These are phyloP conservation scores for Sugiyamaella boreocaroliniensis DNA, from an alignment of 805 yeast species.

Conservation along the genomic window DNA sequence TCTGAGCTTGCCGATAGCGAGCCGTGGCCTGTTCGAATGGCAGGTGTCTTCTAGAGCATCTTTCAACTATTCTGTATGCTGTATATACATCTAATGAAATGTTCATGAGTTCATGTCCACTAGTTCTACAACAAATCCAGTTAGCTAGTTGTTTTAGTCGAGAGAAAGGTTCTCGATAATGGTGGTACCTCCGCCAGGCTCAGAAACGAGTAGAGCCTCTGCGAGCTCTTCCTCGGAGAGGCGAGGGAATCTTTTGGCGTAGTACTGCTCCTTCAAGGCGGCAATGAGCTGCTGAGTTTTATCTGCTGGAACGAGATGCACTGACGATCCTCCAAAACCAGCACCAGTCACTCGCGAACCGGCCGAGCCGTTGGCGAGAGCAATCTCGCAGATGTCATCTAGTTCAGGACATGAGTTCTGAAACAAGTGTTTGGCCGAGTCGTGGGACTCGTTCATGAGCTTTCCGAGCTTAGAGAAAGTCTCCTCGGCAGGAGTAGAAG, in stretches of 20 bases:
- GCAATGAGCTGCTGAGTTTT: slow-evolving; percentile 33
- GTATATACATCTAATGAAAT: not conserved
- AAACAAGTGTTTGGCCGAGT: slow-evolving; percentile 42
- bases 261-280: slow-evolving; percentile 48
- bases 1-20: not conserved
- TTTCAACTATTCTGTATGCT: not conserved
- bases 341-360: slow-evolving; percentile 77
- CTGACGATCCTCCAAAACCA: slow-evolving; percentile 71
- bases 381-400: slow-evolving; percentile 48
- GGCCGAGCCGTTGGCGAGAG: slow-evolving; percentile 47
- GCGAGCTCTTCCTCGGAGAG: slow-evolving; percentile 40
- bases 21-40: slow-evolving; percentile 8
- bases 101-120: not conserved
- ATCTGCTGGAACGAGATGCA: slow-evolving; percentile 50
- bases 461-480: slow-evolving; percentile 44
- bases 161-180: slow-evolving; percentile 15
- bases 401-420: slow-evolving; percentile 53
- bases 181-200: slow-evolving; percentile 49
- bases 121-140: too few relatives aligned
- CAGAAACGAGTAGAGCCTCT: slow-evolving; percentile 48
- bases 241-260: slow-evolving; percentile 42
- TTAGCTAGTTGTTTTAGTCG: slow-evolving; percentile 3
- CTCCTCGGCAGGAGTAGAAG: slow-evolving; percentile 19
- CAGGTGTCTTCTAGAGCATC: slow-evolving; percentile 4
- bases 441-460: slow-evolving; percentile 55